Evolutionary conservation across 2,329 filamentous ascomycete species (phyloP), one percentile per base, ranked within the genome.

Genomic region (Colletotrichum sojae): DNA sequence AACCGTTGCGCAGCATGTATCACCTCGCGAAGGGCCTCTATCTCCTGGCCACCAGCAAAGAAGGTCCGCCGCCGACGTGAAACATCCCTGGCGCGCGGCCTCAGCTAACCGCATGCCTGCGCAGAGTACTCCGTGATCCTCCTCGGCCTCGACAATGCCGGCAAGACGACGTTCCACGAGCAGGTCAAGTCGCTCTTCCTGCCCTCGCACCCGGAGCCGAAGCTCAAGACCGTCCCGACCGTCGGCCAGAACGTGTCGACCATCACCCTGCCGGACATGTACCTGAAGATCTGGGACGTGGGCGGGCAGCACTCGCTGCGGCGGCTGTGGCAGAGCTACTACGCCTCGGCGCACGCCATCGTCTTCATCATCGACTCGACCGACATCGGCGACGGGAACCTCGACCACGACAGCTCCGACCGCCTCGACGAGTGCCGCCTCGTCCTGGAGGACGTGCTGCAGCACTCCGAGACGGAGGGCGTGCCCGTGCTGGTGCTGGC

Each of bases 231-330:
- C 52, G 95, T 98, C 8, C 96, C 96, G 31, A 99, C 96, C 20
- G 95, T 98, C 75, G 96, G 96, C 73, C 96, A 98, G 80, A 98
- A 98, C 82, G 95, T 98, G 72, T 93, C 94, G 71, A 96, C 95
- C 54, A 93, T 99, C 78, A 90, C 92, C 22, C 87, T 98, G 25
- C 92, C 94, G 16, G 94, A 97, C 80, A 95, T 98, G 90, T 98
- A 98, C 85, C 87, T 99, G 77, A 97, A 98, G 85, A 92, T 99
- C 75, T 98, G 96, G 96, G 96, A 99, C 78, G 94, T 99, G 1
- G 96, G 96, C 72, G 96, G 96, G 6, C 96, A 99, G 81, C 90
- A 96, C 77, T 92, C 89, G 31, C 88, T 99, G 77, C 91, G 96
- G 71, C 92, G 92, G 72, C 89, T 98, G 39, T 99, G 96, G 96